Percentiles rank a stretch among this genome's conserved stretches.
Evolutionary conservation across 2,329 filamentous ascomycete genomes (phyloP).

Genomic region (Cercospora citrullina): DNA sequence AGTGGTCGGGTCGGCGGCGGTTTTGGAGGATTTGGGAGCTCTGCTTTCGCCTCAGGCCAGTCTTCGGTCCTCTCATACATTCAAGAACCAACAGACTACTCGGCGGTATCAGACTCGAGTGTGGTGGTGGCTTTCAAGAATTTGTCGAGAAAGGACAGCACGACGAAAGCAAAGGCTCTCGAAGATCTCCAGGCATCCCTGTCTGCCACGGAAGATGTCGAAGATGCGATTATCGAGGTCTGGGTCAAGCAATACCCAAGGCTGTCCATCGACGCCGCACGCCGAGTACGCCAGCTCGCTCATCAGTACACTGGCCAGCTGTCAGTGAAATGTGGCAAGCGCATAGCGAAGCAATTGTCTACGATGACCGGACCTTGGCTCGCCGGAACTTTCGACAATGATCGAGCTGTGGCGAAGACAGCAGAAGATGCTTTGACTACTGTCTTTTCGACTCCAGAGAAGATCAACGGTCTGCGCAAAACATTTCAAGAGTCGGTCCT

Average conservation of each 20-base stretch:
- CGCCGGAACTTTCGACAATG: conserved; percentile 82
- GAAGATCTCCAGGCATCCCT: conserved; percentile 76
- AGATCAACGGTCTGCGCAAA: conserved; percentile 72
- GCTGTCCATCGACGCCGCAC: conserved; percentile 83
- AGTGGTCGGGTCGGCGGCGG: conserved; percentile 56
- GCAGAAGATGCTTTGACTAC: conserved; percentile 72
- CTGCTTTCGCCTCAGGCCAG: conserved; percentile 49
- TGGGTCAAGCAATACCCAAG: conserved; percentile 93
- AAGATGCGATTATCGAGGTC: conserved; percentile 80
- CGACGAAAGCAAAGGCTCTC: conserved; percentile 84
- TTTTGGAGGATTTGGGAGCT: conserved; percentile 41
- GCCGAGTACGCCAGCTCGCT: conserved; percentile 82
- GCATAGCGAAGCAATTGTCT: conserved; percentile 77
- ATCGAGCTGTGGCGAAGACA: conserved; percentile 72
- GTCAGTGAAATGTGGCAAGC: conserved; percentile 65
- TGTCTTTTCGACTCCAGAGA: conserved; percentile 79
- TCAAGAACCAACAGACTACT: conserved; percentile 78
- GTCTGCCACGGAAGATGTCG: conserved; percentile 62
- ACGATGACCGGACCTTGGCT: conserved; percentile 86
- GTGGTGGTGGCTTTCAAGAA: conserved; percentile 91
- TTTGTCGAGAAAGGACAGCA: conserved; percentile 86
- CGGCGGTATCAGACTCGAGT: conserved; percentile 73
- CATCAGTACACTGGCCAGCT: conserved; percentile 71
- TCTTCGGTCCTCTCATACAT: conserved; percentile 79
- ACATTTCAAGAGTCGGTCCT: conserved; percentile 79